These are phyloP conservation scores for Grigorovia humatica DNA, from an alignment of 805 yeast genomes.

Conservation along the genomic window DNA sequence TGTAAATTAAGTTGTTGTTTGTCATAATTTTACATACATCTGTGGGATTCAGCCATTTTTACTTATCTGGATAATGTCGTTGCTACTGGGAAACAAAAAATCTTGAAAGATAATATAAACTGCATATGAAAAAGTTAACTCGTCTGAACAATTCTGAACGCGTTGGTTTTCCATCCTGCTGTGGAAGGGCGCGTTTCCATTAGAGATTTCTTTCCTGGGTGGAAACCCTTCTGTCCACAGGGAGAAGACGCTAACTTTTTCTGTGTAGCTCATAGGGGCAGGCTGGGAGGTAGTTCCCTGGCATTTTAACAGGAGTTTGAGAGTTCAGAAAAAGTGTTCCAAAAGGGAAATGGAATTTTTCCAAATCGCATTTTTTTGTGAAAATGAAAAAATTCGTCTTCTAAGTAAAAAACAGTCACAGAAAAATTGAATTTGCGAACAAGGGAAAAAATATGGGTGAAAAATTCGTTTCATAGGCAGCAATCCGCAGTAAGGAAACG, in stretches of 20 bases:
- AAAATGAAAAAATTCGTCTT: no score
- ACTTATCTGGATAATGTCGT: background rate
- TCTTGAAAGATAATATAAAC: background rate
- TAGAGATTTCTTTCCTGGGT: background rate
- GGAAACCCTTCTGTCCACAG: background rate
- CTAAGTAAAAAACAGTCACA: no score
- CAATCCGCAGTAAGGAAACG: no score
- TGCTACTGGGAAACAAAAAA: background rate
- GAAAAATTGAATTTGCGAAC: no score
- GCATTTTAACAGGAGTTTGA: no score
- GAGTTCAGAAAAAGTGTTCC: no score
- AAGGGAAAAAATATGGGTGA: no score
- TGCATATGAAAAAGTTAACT: background rate
- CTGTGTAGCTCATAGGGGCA: no score
- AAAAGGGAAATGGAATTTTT: no score
- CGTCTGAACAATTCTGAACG: background rate
- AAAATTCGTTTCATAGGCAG: no score
- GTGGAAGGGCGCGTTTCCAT: background rate
- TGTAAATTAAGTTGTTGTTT: background rate
- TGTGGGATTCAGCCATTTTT: slow-evolving; percentile 92
- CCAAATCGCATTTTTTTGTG: no score
- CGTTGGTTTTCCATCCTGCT: background rate
- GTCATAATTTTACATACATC: slow-evolving; percentile 58
- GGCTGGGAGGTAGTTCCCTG: no score
- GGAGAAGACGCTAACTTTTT: background rate